phyloP scores from a whole-genome alignment of 2,329 filamentous ascomycete species.

The Aspergillus viridinutans region DNA sequence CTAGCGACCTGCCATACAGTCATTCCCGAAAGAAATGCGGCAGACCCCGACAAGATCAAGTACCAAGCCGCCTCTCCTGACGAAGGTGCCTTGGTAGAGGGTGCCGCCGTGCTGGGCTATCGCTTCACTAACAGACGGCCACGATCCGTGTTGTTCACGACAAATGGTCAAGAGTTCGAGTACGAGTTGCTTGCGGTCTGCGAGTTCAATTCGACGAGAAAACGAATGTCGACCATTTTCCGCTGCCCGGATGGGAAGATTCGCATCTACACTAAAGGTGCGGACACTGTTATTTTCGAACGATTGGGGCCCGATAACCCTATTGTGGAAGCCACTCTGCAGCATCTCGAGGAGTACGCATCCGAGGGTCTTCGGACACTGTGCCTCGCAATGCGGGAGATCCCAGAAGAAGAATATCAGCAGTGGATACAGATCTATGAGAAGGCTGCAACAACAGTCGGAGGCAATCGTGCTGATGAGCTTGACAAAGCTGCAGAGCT shows the following conservation, averaged over 20 bases:
- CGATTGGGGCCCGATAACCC: constrained; percentile 78
- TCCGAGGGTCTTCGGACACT: constrained; percentile 92
- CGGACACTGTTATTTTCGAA: constrained; percentile 95
- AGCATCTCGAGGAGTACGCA: constrained; percentile 97
- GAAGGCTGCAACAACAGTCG: constrained; percentile 80
- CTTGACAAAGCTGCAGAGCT: constrained; percentile 95
- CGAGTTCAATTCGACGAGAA: constrained; percentile 96
- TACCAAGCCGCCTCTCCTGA: constrained; percentile 98
- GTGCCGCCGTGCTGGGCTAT: constrained; percentile 80
- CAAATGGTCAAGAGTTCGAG: constrained; percentile 67
- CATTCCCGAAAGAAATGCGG: constrained; percentile 82
- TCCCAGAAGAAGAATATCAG: constrained; percentile 82
- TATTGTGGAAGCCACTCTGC: constrained; percentile 81
- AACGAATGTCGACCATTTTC: constrained; percentile 97
- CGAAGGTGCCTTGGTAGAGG: constrained; percentile 93
- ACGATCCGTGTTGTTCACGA: constrained; percentile 76
- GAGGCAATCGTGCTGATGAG: constrained; percentile 88
- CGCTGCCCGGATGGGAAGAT: constrained; percentile 95
- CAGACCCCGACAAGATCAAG: constrained; percentile 77
- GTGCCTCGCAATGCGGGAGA: constrained; percentile 89
- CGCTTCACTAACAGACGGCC: constrained; percentile 88
- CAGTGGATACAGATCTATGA: constrained; percentile 87
- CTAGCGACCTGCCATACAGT: constrained; percentile 93
- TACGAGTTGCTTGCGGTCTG: constrained; percentile 95
- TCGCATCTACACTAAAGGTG: constrained; percentile 90